Conservation (phyloP, 2,329 filamentous ascomycete genomes). For the Ceratocystis cubensis region DNA sequence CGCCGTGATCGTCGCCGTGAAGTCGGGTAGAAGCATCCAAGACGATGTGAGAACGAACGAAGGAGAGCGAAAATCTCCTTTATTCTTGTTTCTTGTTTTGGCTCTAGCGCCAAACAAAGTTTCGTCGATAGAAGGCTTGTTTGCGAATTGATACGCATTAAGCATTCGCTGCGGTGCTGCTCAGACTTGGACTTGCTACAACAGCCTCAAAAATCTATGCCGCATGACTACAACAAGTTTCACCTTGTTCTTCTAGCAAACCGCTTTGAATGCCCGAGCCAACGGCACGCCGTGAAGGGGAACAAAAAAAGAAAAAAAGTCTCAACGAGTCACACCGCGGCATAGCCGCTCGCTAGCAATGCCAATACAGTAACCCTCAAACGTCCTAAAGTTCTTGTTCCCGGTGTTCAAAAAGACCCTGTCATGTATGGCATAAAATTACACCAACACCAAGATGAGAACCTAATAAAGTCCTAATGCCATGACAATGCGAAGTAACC, state of each 20-base stretch:
- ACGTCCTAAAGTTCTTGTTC: background rate
- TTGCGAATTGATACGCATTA: background rate
- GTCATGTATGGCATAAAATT: constrained; percentile 2
- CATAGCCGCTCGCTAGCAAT: background rate
- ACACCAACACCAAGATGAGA: background rate
- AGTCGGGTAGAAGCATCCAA: background rate
- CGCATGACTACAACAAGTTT: too few relatives aligned
- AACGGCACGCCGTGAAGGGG: background rate
- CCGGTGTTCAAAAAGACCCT: background rate
- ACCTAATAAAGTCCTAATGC: background rate
- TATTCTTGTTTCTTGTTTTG: background rate
- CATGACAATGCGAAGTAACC: too few relatives aligned
- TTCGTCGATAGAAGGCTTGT: background rate
- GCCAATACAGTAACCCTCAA: background rate
- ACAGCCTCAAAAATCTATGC: too few relatives aligned
- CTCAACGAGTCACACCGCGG: background rate
- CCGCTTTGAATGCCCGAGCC: background rate
- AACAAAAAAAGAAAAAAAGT: too few relatives aligned
- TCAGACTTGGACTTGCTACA: background rate
- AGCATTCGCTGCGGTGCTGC: background rate
- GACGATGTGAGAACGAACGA: background rate
- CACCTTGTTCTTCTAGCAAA: background rate
- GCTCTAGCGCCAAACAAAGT: background rate
- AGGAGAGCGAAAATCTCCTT: background rate
- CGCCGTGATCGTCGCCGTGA: background rate